Base-by-base conservation (phyloP, 1,284 basidiomycete species). In the Kalmanozyma brasiliensis region DNA sequence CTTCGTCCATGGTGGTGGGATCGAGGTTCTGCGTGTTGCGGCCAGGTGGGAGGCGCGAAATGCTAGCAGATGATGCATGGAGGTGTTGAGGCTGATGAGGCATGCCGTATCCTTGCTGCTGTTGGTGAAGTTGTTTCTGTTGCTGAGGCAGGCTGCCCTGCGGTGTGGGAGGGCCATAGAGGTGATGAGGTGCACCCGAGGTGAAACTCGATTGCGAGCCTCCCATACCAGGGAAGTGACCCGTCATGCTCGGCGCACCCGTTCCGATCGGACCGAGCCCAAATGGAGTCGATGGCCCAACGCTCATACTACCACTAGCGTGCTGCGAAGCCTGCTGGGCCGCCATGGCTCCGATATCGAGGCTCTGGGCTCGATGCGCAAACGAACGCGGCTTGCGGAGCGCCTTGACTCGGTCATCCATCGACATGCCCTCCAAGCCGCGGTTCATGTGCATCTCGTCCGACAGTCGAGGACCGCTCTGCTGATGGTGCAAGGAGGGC, bases 1-100 rank as follows among this genome's bases (percentile, higher is more conserved):
- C 78, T 42, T 81, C 79, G 43, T 81, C 78, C 67, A 78, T 76
- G 8, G 77, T 77, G 20, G 69, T 48, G 2, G 71, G 49, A 36
- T 73, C 65, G 1, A 65, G 67, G 8, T 52, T 57, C 49, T 49
- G 63, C 8, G 49, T 43, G 33, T 60, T 42, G 42, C 60, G 52
- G 37, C 63, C 43, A 16, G 75, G 73, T 11, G 73, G 57, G 24
- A 76, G 49, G 8, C 73, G 55, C 20, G 73, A 77, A 52, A 74
- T 67, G 63, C 75, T 77, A 8, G 73, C 57, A 1, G 72, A 56
- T 19, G 69, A 48, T 2, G 56, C 60, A 38, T 73, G 69, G 30
- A 55, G 38, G 20, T 65, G 68, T 34, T 56, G 60, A 29, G 45
- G 53, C 29, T 57, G 59, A 42, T 49, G 65, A 19, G 36, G 42